phyloP scores from a whole-genome alignment of 352 stramenopile genomes.

The Phytopythium kandeliae region DNA sequence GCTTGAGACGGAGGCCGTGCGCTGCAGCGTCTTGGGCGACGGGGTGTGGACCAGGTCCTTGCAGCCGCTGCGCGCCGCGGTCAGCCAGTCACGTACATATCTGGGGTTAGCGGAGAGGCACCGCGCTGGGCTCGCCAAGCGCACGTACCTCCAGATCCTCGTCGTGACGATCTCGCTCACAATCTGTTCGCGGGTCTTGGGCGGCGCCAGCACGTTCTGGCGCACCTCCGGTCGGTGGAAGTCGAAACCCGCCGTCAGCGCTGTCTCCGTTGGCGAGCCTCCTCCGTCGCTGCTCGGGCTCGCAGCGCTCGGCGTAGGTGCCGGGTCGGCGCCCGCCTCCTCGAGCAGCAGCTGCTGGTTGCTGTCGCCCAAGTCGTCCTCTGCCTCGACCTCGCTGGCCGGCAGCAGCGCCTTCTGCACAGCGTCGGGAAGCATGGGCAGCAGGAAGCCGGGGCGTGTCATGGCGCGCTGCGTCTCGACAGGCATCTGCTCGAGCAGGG shows the following conservation, averaged over 20 bases:
- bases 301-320: not conserved
- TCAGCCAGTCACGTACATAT: no score
- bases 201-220: conserved; percentile 15
- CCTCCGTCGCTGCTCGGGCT: not conserved
- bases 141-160: conserved; percentile 38
- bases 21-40: conserved; percentile 50
- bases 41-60: conserved; percentile 57
- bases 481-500: conserved; percentile 63
- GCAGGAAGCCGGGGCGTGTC: conserved; percentile 52
- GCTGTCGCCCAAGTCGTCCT: conserved; percentile 7
- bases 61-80: conserved; percentile 21
- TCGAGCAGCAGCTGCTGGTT: not conserved
- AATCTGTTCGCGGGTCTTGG: conserved; percentile 34
- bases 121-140: not conserved
- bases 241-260: conserved; percentile 52
- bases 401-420: conserved; percentile 59
- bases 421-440: conserved; percentile 49
- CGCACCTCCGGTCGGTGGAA: conserved; percentile 43
- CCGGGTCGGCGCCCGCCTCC: not conserved
- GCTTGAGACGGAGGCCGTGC: conserved; percentile 62
- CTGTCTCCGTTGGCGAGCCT: conserved; percentile 1
- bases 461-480: conserved; percentile 64
- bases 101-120: not conserved
- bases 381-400: conserved; percentile 8
- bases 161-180: conserved; percentile 62